Evolutionary conservation across 306 rosid species (phyloP).

Genomic region (Dalbergia cultrata): DNA sequence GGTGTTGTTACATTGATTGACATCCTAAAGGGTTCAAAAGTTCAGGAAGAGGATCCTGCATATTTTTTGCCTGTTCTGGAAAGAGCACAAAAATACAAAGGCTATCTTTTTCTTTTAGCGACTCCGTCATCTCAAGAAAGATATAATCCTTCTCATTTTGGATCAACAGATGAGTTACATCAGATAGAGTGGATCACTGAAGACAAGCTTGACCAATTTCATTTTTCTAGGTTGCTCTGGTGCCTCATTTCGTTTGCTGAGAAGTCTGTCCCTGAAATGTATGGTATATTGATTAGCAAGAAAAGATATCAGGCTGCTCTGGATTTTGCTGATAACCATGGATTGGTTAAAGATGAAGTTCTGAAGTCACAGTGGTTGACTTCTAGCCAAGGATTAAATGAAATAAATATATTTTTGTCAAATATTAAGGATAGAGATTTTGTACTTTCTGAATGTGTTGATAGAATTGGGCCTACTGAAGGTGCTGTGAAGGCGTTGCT

Average conservation of each 20-base stretch:
- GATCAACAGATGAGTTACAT: conserved; percentile 52
- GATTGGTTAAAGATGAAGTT: conserved; percentile 85
- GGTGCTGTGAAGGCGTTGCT: conserved; percentile 82
- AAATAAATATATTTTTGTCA: conserved; percentile 67
- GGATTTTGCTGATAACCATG: conserved; percentile 78
- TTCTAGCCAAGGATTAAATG: conserved; percentile 78
- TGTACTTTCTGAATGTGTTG: conserved; percentile 82
- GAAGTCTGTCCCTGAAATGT: conserved; percentile 89
- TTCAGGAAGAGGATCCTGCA: conserved; percentile 67
- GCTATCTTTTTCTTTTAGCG: conserved; percentile 75
- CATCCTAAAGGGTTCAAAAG: conserved; percentile 68
- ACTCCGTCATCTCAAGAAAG: conserved; percentile 58
- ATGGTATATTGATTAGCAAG: conserved; percentile 65
- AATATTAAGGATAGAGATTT: conserved; percentile 76
- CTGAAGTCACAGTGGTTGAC: conserved; percentile 95
- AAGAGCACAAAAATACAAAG: conserved; percentile 64
- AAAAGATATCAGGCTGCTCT: conserved; percentile 76
- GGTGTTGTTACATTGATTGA: conserved; percentile 77
- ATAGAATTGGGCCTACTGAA: conserved; percentile 89
- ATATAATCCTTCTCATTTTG: conserved; percentile 50
- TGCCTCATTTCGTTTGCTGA: conserved; percentile 74
- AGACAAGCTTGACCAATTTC: conserved; percentile 61
- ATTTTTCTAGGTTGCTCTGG: conserved; percentile 78
- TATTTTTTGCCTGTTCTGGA: conserved; percentile 80
- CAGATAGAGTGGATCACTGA: conserved; percentile 65